Evolutionary conservation across 2,329 filamentous ascomycete species (phyloP), one percentile per base, ranked within the genome.

Genomic region (Tolypocladium capitatum): DNA sequence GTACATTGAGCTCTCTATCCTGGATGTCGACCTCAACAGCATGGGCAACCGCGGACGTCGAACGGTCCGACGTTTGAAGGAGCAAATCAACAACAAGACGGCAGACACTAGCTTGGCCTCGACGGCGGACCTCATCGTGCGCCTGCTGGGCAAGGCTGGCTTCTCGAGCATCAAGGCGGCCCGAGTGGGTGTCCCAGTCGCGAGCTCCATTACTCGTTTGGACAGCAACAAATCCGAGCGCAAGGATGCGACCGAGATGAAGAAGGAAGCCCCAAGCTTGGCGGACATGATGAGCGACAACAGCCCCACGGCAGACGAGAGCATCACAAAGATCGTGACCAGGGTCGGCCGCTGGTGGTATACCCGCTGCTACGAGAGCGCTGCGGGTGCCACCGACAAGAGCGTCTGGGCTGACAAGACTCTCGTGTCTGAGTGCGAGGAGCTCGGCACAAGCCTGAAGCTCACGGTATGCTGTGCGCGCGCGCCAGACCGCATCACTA

Each of bases 301-400:
- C 33, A 76, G 78, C n/a, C 73, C 79, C 0, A 71, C 76, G 14
- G 83, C 84, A 21, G 88, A 95, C 55, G 86, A 89, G 59, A 83
- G 81, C 54, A 95, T 97, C 60, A 87, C 88, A 14, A 90, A 87
- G 60, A 94, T 94, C 74, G 89, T 97, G 21, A 84, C 89, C 16
- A 84, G 82, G 52, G 91, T 97, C 11, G 91, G 89, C 2, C 78
- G 92, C 40, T 97, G 91, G 88, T 98, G 92, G 92, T 97, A 95
- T 66, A 86, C 81, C 10, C 80, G 85, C 46, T 96, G 91, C 70
- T 97, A 96, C 63, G 91, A 96, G 66, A 79, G 76, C 48, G 73
- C 76, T 5, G 71, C 81, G 9, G 64, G 77, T 33, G 49, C 50
- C 63, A 69, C 31, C 56, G 72, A 45, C 62, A 63, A 59, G 51